Evolutionary conservation across 768 basidiomycete species (phyloP).

Genomic region (Agrocybe pediades): DNA sequence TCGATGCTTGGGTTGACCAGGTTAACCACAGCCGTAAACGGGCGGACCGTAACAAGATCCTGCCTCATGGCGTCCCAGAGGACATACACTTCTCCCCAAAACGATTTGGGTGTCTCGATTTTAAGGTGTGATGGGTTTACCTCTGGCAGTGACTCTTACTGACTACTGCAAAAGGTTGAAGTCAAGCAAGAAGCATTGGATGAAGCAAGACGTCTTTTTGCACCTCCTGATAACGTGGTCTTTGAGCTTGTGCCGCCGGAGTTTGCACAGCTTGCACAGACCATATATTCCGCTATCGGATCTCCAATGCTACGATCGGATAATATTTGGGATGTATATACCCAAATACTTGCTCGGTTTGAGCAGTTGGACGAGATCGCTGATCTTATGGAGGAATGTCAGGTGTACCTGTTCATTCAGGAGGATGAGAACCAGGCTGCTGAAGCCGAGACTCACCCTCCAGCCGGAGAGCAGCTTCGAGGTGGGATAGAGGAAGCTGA

Average conservation of each 20-base stretch:
- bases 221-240: background rate
- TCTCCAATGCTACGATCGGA: background rate
- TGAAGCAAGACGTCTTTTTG: background rate
- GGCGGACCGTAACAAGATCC: conserved; percentile 7
- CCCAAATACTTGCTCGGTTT: background rate
- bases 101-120: background rate
- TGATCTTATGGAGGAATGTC: background rate
- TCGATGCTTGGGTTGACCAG: background rate
- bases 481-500: background rate
- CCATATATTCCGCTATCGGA: background rate
- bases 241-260: background rate
- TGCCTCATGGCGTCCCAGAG: conserved; percentile 8
- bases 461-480: no score
- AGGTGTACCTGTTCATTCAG: background rate
- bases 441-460: no score
- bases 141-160: background rate
- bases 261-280: background rate
- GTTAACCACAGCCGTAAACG: background rate
- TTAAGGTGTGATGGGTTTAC: background rate
- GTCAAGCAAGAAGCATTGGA: background rate
- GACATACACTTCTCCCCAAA: background rate
- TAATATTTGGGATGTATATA: conserved; percentile 1
- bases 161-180: background rate
- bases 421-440: background rate
- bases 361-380: background rate